A percentile compares a stretch with the other conserved stretches of the same genome.
These are phyloP conservation scores for Kwoniella botswanensis DNA, from an alignment of 768 basidiomycete genomes.

Conservation along the genomic window DNA sequence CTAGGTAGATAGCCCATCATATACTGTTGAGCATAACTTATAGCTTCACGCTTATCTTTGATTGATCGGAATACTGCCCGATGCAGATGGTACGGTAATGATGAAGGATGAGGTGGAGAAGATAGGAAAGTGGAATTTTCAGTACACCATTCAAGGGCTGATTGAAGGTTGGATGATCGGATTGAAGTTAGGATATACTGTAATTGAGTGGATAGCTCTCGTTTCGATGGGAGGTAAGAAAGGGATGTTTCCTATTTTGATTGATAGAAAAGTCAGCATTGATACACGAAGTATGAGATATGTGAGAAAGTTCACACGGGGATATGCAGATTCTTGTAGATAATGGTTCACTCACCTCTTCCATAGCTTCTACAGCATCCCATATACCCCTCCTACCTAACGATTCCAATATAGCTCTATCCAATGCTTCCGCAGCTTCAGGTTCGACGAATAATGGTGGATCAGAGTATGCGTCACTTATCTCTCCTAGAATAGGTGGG, in stretches of 20 bases:
- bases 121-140: conserved; percentile 70
- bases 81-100: conserved; percentile 87
- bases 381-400: conserved; percentile 51
- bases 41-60: conserved; percentile 63
- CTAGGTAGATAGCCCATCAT: conserved; percentile 68
- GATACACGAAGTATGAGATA: too few species aligned
- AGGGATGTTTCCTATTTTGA: conserved; percentile 38
- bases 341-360: conserved; percentile 30
- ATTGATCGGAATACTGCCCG: conserved; percentile 86
- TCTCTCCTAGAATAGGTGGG: conserved; percentile 46
- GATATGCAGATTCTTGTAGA: too few species aligned
- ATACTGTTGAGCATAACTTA: conserved; percentile 74
- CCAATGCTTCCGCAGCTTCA: conserved; percentile 41
- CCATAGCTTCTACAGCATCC: conserved; percentile 48
- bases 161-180: conserved; percentile 56
- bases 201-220: conserved; percentile 34
- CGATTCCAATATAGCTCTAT: conserved; percentile 47
- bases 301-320: too few species aligned
- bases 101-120: conserved; percentile 67
- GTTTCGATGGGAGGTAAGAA: conserved; percentile 30
- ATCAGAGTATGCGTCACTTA: conserved; percentile 45
- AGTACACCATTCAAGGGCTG: conserved; percentile 82
- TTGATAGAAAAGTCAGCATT: not conserved
- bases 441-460: conserved; percentile 50
- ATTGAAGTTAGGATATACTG: conserved; percentile 44